These are phyloP conservation scores for Perkinsus marinus DNA, from an alignment of 169 alveolate genomes.

Conservation along the genomic window DNA sequence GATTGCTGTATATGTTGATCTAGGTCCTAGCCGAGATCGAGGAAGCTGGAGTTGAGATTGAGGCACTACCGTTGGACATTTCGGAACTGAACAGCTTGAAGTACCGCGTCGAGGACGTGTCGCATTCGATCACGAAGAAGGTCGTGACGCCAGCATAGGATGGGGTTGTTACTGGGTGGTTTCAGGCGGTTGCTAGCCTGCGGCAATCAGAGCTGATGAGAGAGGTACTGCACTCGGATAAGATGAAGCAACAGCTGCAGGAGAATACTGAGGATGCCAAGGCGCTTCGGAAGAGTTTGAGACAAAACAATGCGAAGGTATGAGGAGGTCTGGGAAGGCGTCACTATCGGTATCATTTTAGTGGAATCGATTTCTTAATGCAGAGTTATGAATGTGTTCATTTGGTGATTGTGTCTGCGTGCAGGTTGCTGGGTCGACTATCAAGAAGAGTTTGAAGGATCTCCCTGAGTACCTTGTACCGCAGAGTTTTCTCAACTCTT, in stretches of 20 bases:
- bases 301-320: neutral
- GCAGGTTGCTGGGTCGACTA: neutral
- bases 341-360: no score
- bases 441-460: neutral
- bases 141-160: neutral
- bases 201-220: constrained; percentile 21
- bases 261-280: constrained; percentile 14
- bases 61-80: constrained; percentile 12
- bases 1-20: neutral
- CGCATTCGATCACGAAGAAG: constrained; percentile 26
- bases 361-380: no score
- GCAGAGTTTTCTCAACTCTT: neutral
- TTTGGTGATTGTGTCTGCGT: neutral
- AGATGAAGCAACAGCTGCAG: constrained; percentile 14
- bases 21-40: neutral
- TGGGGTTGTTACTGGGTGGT: neutral
- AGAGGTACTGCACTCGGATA: constrained; percentile 18
- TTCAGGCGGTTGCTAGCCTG: neutral
- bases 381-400: no score
- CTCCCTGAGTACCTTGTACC: constrained; percentile 8
- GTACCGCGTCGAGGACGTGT: constrained; percentile 36
- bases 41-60: neutral
- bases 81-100: constrained; percentile 24
- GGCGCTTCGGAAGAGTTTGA: neutral
- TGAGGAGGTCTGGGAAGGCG: no score